Percentiles rank a stretch among this genome's conserved stretches.
Evolutionary conservation across 2,329 filamentous ascomycete species (phyloP).

Genomic region (Aspergillus bombycis): DNA sequence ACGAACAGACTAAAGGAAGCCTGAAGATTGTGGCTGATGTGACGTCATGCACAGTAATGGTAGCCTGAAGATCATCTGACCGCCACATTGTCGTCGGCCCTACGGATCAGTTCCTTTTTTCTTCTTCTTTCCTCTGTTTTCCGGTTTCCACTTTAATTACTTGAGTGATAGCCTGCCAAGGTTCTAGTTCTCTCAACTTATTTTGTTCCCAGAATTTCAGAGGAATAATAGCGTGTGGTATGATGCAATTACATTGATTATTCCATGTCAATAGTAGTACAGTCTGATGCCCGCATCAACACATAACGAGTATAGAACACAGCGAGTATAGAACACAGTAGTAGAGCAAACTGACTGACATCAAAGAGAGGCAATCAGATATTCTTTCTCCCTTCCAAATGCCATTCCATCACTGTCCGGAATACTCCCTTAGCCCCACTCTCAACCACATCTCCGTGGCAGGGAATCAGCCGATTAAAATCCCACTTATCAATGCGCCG

Average conservation of each 20-base stretch:
- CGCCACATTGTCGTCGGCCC: neutral
- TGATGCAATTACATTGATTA: neutral
- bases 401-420: conserved; percentile 79
- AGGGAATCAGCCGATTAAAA: conserved; percentile 83
- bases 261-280: neutral
- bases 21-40: neutral
- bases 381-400: conserved; percentile 56
- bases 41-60: neutral
- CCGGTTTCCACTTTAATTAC: neutral
- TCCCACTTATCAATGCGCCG: conserved; percentile 76
- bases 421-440: conserved; percentile 74
- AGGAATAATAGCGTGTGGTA: neutral
- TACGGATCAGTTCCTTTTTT: neutral
- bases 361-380: conserved; percentile 6
- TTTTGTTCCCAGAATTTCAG: neutral
- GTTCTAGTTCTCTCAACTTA: neutral
- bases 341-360: neutral
- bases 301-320: neutral
- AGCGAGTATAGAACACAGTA: neutral
- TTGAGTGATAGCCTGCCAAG: neutral
- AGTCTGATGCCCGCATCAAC: neutral
- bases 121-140: neutral
- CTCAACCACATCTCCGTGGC: conserved; percentile 90
- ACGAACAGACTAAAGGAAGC: neutral
- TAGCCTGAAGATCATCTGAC: conserved; percentile 6